phyloP scores from a whole-genome alignment of 257 asterid species.

The Solanum paucissectum region DNA sequence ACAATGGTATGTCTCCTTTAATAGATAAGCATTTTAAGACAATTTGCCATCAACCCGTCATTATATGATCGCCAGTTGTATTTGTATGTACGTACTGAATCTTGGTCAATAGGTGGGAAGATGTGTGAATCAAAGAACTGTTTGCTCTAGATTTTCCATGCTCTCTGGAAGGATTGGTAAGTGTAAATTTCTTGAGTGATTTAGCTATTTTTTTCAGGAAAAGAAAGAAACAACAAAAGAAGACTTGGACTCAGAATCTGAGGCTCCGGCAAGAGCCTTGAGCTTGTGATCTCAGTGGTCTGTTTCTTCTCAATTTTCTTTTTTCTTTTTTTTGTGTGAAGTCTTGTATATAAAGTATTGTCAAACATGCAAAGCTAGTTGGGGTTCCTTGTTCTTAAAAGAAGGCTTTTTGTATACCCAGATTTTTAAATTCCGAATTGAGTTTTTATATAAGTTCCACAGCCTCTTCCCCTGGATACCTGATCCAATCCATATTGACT shows the following conservation, averaged over 20 bases:
- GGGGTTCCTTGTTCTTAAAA: neutral
- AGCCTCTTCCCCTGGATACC: neutral
- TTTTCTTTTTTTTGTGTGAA: neutral
- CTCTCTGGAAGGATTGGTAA: neutral
- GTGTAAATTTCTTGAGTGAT: neutral
- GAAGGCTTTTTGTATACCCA: neutral
- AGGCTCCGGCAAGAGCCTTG: neutral
- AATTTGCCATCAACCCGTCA: neutral
- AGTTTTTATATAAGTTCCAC: neutral
- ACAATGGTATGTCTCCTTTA: slow-evolving; percentile 16
- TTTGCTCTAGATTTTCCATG: neutral
- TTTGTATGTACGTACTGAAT: neutral
- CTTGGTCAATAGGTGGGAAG: neutral
- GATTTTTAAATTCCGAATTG: neutral
- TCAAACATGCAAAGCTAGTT: neutral
- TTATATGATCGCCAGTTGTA: neutral
- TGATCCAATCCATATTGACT: neutral
- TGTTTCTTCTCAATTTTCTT: neutral
- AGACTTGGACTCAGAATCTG: neutral
- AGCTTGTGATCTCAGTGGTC: neutral
- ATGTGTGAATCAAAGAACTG: neutral
- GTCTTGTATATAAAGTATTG: neutral
- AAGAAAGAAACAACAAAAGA: neutral
- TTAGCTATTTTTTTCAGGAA: neutral
- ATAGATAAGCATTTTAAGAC: neutral